Evolutionary conservation across 495 filamentous ascomycete species (phyloP).

Genomic region (Collariella sp.): DNA sequence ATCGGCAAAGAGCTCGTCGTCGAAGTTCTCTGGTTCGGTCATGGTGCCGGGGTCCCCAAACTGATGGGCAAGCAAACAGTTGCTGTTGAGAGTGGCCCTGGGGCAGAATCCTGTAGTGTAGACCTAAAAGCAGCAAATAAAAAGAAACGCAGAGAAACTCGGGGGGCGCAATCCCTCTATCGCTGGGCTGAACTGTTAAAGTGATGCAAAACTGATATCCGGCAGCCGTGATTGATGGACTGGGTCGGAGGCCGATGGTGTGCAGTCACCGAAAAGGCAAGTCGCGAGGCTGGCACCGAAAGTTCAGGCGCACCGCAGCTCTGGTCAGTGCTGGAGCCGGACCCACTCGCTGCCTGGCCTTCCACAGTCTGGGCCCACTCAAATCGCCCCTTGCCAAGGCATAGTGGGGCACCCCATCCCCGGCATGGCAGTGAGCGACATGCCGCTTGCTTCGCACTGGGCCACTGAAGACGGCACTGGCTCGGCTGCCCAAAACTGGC

Average conservation of each 20-base stretch:
- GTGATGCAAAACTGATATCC: not conserved
- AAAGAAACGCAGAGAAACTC: not conserved
- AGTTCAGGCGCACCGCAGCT: not conserved
- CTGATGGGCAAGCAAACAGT: not conserved
- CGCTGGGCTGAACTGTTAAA: not conserved
- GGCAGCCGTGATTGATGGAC: not conserved
- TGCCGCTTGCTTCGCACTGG: not conserved
- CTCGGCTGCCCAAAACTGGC: constrained; percentile 11
- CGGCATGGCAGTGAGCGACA: not conserved
- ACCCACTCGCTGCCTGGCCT: not conserved
- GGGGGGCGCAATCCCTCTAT: not conserved
- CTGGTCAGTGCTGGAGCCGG: constrained; percentile 6
- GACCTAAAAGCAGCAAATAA: not conserved
- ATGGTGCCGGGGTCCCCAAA: constrained; percentile 38
- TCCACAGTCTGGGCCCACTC: not conserved
- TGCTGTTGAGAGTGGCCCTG: not conserved
- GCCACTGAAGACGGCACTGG: not conserved
- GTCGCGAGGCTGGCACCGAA: constrained; percentile 2
- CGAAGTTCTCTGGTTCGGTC: constrained; percentile 83
- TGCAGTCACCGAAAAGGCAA: not conserved
- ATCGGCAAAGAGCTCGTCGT: constrained; percentile 97
- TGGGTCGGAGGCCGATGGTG: not conserved
- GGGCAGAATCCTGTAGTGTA: not conserved
- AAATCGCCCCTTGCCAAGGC: not conserved
- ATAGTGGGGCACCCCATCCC: constrained; percentile 2